A percentile compares a stretch with the other conserved stretches of the same genome.
phyloP scores from a whole-genome alignment of 495 filamentous ascomycete genomes.

The Poronia punctata region DNA sequence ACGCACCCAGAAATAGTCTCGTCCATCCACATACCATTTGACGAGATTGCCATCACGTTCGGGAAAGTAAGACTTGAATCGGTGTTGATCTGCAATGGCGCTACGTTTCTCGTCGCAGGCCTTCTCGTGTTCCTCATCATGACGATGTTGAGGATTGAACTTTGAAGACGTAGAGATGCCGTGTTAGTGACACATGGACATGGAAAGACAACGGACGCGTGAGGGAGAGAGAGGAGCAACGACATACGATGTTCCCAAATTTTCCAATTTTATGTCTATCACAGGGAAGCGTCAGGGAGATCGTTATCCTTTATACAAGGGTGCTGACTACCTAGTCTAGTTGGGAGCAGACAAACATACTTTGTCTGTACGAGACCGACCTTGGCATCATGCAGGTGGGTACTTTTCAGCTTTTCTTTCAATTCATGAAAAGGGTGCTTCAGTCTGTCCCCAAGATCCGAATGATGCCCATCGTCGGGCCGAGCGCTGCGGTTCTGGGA shows the following conservation, averaged over 20 bases:
- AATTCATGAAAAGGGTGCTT: conserved; percentile 34
- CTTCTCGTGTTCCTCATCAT: conserved; percentile 90
- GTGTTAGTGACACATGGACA: conserved; percentile 10
- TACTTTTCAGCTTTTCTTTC: conserved; percentile 42
- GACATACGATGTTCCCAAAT: conserved; percentile 43
- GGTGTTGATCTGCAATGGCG: conserved; percentile 63
- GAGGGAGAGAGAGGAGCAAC: conserved; percentile 1
- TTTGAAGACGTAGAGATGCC: conserved; percentile 5
- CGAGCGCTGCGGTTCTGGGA: background rate
- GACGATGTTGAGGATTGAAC: conserved; percentile 85
- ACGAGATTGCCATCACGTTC: conserved; percentile 75
- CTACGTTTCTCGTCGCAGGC: conserved; percentile 72
- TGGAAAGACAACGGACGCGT: background rate
- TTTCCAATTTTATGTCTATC: conserved; percentile 48
- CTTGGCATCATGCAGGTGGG: conserved; percentile 42
- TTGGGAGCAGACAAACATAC: conserved; percentile 17
- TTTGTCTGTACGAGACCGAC: conserved; percentile 42
- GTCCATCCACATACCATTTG: conserved; percentile 95
- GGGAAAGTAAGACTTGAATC: conserved; percentile 84
- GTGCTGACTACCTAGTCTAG: conserved; percentile 1
- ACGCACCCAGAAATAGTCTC: conserved; percentile 81
- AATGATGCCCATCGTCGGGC: conserved; percentile 8
- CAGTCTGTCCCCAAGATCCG: conserved; percentile 22
- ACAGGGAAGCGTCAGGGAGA: background rate
- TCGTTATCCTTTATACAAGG: background rate